Evolutionary conservation across 2,329 filamentous ascomycete species (phyloP).

Genomic region (Paramyrothecium roridum): DNA sequence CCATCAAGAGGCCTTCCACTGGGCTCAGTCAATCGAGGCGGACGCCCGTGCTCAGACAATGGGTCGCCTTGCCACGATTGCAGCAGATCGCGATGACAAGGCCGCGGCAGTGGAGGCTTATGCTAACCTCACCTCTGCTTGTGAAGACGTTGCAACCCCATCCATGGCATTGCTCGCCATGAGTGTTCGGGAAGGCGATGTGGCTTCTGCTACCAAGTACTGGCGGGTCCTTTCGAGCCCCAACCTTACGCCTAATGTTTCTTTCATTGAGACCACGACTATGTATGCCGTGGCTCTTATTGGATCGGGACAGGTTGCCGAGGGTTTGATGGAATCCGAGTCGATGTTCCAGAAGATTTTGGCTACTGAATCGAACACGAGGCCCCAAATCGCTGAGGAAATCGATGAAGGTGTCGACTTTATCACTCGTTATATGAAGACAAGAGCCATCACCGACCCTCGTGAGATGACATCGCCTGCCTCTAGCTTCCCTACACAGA

Average conservation of each 20-base stretch:
- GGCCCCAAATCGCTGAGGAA: slow-evolving; percentile 66
- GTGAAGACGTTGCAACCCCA: slow-evolving; percentile 50
- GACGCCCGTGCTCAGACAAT: slow-evolving; percentile 61
- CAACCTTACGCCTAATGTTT: slow-evolving; percentile 54
- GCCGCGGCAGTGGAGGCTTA: slow-evolving; percentile 67
- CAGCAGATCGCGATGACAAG: slow-evolving; percentile 76
- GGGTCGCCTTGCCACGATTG: slow-evolving; percentile 68
- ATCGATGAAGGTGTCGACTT: slow-evolving; percentile 84
- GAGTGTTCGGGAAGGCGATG: slow-evolving; percentile 77
- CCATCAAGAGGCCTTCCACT: slow-evolving; percentile 69
- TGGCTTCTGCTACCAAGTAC: slow-evolving; percentile 72
- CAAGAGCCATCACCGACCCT: slow-evolving; percentile 52
- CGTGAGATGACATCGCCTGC: slow-evolving; percentile 48
- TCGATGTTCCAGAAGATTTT: slow-evolving; percentile 85
- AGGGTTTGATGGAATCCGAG: slow-evolving; percentile 75
- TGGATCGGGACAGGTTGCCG: slow-evolving; percentile 78
- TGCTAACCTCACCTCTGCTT: slow-evolving; percentile 50
- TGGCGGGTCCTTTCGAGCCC: slow-evolving; percentile 72
- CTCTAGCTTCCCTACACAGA: slow-evolving; percentile 40
- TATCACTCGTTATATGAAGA: slow-evolving; percentile 56
- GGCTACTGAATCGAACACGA: slow-evolving; percentile 47
- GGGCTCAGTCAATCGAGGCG: slow-evolving; percentile 64
- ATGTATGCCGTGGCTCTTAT: slow-evolving; percentile 91
- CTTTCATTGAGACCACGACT: slow-evolving; percentile 80
- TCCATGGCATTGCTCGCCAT: slow-evolving; percentile 83